Conservation (phyloP, 2,329 filamentous ascomycete genomes). For the Cadophora malorum region DNA sequence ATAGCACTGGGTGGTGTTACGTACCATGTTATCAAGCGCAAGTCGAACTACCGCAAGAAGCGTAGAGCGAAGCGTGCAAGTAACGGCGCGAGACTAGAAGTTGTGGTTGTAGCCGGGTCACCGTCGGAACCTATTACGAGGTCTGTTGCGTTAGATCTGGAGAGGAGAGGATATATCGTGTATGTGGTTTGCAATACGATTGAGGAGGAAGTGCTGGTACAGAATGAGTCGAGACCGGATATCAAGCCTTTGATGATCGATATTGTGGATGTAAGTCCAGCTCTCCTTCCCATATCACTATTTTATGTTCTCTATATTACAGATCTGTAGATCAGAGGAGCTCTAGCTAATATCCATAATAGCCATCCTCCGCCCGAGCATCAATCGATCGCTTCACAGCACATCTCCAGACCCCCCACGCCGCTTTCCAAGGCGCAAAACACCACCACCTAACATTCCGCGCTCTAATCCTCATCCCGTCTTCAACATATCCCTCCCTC, state of each 20-base stretch:
- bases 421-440: slow-evolving; percentile 76
- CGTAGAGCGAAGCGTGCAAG: slow-evolving; percentile 79
- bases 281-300: not conserved
- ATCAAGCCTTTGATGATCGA: slow-evolving; percentile 84
- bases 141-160: slow-evolving; percentile 83
- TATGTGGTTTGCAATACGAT: slow-evolving; percentile 86
- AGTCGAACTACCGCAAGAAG: slow-evolving; percentile 61
- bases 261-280: slow-evolving; percentile 71
- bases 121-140: slow-evolving; percentile 83
- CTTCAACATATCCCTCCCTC: slow-evolving; percentile 78
- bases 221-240: slow-evolving; percentile 78
- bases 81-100: slow-evolving; percentile 87
- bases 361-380: slow-evolving; percentile 72
- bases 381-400: slow-evolving; percentile 75
- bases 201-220: slow-evolving; percentile 83
- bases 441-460: slow-evolving; percentile 78
- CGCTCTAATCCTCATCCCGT: slow-evolving; percentile 84
- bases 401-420: slow-evolving; percentile 76
- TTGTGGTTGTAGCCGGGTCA: slow-evolving; percentile 87
- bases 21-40: slow-evolving; percentile 58
- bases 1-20: slow-evolving; percentile 72
- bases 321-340: not conserved
- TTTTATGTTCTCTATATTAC: not conserved
- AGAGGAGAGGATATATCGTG: slow-evolving; percentile 90
- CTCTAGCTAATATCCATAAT: slow-evolving; percentile 28